Conservation (phyloP, 2,329 filamentous ascomycete genomes). For the Cordyceps cicadae region DNA sequence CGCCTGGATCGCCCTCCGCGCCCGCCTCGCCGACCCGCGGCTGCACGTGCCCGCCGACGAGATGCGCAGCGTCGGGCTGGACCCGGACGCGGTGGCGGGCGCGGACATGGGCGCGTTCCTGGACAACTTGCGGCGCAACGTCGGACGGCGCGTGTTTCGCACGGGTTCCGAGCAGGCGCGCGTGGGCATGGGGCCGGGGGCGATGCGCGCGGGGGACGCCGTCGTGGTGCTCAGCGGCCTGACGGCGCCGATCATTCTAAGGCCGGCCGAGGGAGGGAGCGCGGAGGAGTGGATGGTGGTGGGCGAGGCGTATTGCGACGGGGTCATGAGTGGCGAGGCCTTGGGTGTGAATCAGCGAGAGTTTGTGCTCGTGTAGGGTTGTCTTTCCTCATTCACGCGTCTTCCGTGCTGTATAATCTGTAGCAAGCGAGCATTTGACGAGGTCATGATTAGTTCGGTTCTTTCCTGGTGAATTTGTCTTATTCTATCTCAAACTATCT, state of each 20-base stretch:
- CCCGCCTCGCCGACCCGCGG: not conserved
- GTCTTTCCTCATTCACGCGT: not conserved
- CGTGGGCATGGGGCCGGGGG: constrained; percentile 22
- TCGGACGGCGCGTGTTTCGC: constrained; percentile 19
- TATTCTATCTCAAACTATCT: not conserved
- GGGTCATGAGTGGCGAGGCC: constrained; percentile 26
- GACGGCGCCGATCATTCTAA: constrained; percentile 22
- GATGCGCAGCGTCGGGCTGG: not conserved
- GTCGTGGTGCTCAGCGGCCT: constrained; percentile 23
- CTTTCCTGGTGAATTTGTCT: not conserved
- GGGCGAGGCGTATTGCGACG: constrained; percentile 27
- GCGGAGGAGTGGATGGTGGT: constrained; percentile 19
- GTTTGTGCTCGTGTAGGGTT: not conserved
- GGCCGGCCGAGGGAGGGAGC: not conserved
- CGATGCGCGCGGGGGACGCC: constrained; percentile 18
- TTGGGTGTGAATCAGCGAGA: constrained; percentile 10
- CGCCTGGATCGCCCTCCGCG: not conserved
- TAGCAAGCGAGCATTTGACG: not conserved
- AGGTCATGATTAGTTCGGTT: not conserved
- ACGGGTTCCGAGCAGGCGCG: constrained; percentile 19
- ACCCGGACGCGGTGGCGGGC: not conserved
- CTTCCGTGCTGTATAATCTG: too few species aligned
- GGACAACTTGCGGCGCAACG: constrained; percentile 16
- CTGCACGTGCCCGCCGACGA: not conserved
- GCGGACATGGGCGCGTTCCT: constrained; percentile 13